A percentile compares a stretch with the other conserved stretches of the same genome.
Evolutionary conservation across 2,329 filamentous ascomycete genomes (phyloP).

Genomic region (Talaromyces sp.): DNA sequence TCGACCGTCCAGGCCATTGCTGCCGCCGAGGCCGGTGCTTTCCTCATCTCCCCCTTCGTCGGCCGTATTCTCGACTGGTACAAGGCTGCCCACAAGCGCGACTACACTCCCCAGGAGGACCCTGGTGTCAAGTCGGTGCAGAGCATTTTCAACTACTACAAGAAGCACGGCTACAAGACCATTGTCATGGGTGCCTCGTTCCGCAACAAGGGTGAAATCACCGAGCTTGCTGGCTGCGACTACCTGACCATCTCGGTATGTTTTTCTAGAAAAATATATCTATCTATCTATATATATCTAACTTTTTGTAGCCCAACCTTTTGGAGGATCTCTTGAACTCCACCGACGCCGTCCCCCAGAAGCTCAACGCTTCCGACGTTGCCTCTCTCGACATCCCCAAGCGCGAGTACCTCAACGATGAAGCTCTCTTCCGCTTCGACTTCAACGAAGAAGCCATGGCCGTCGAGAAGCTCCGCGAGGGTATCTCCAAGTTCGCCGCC

Average conservation of each 20-base stretch:
- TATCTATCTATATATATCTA: slow-evolving; percentile 9
- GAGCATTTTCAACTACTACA: slow-evolving; percentile 99
- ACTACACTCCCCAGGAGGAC: slow-evolving; percentile 84
- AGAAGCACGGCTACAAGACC: slow-evolving; percentile 98
- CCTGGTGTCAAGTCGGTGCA: slow-evolving; percentile 93
- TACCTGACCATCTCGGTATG: slow-evolving; percentile 95
- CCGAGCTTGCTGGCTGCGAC: slow-evolving; percentile 94
- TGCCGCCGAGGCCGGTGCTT: slow-evolving; percentile 89
- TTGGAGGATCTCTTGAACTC: slow-evolving; percentile 93
- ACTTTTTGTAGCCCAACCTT: slow-evolving; percentile 65
- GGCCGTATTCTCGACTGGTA: slow-evolving; percentile 99
- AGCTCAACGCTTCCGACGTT: slow-evolving; percentile 72
- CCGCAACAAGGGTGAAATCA: slow-evolving; percentile 94
- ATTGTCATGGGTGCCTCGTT: slow-evolving; percentile 99
- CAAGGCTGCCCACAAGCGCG: slow-evolving; percentile 94
- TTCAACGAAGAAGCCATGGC: slow-evolving; percentile 99
- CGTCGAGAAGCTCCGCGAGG: slow-evolving; percentile 97
- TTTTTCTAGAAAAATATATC: slow-evolving; percentile 15
- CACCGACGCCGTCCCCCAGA: slow-evolving; percentile 75
- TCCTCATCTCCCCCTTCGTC: slow-evolving; percentile 98
- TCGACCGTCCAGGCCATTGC: slow-evolving; percentile 90
- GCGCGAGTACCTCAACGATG: slow-evolving; percentile 85
- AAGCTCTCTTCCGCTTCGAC: slow-evolving; percentile 91
- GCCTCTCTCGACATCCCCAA: slow-evolving; percentile 69
- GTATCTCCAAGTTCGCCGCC: slow-evolving; percentile 98